Percentiles rank a stretch among this genome's conserved stretches.
phyloP scores from a whole-genome alignment of 495 filamentous ascomycete genomes.

The Neurospora discreta region DNA sequence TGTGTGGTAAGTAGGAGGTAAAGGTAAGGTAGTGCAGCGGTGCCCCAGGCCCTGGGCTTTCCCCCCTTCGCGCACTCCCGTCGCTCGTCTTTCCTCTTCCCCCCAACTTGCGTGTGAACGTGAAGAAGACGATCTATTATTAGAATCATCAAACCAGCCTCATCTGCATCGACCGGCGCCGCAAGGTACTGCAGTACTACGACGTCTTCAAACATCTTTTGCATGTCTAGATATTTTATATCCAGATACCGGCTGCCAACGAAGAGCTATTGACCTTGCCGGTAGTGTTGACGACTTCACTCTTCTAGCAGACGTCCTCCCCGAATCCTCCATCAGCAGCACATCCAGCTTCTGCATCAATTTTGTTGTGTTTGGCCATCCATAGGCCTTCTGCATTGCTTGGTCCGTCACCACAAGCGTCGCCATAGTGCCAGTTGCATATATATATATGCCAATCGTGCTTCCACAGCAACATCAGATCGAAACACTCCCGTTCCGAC shows the following conservation, averaged over 20 bases:
- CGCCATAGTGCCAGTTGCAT: background rate
- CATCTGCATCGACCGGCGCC: constrained; percentile 23
- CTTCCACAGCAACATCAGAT: background rate
- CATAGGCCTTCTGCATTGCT: background rate
- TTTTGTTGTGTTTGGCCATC: background rate
- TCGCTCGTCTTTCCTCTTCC: constrained; percentile 14
- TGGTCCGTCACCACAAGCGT: background rate
- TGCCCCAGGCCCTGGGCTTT: constrained; percentile 2
- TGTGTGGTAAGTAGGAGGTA: background rate
- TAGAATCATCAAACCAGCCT: constrained; percentile 25
- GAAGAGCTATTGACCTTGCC: background rate
- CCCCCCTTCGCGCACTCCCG: constrained; percentile 8
- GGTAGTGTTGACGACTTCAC: background rate
- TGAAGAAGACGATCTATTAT: constrained; percentile 18
- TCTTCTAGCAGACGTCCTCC: background rate
- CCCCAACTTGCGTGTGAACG: constrained; percentile 8
- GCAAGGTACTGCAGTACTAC: constrained; percentile 12
- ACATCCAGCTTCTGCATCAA: background rate
- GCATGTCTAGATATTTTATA: background rate
- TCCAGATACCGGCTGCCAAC: background rate
- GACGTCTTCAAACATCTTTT: background rate
- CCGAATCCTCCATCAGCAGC: background rate
- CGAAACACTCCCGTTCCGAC: background rate
- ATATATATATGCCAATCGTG: background rate
- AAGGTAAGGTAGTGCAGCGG: background rate